Evolutionary conservation across 2,329 filamentous ascomycete genomes (phyloP), one percentile per base, ranked within the genome.

Genomic region (Fusarium temperatum): DNA sequence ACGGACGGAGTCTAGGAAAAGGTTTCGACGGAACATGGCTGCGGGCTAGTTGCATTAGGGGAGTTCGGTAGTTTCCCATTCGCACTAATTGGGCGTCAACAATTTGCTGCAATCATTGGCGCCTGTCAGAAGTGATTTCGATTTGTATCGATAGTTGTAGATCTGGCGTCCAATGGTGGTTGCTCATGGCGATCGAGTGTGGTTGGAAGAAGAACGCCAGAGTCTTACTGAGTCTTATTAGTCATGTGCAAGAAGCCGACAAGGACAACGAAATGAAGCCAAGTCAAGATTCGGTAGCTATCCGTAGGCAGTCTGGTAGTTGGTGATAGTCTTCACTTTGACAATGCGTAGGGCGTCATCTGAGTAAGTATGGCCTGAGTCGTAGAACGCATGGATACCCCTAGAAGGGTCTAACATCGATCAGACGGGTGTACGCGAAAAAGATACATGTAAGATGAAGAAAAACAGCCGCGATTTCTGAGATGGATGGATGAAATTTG

Each of bases 381-480:
- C 67, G 59, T 48, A 42, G 51, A 55, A n/a, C 35, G 20, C 30
- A 68, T 69, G 51, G 36, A 68, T 61, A 58, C 45, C 51, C 47
- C 66, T 68, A 68, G 64, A 56, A 42, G 48, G 39, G 54, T 47
- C 38, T 47, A 30, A 51, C 44, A 66, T 53, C 48, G 65, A 54
- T 66, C 41, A 53, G 59, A 71, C 66, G 59, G 67, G 66, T 70
- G 67, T 70, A 70, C 59, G 67, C 67, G 67, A 70, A 32, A 63
- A 55, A 48, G 39, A 70, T 54, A 70, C 66, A 70, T 66, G 59
- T 42, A 55, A 30, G 35, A 50, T 39, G 44, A 60, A 55, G 42
- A 68, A 64, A 69, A 73, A 58, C 56, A 73, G 70, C 41, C 65
- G 70, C 65, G 64, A 61, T 61, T 44, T 50, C 32, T 55, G 54